phyloP scores from a whole-genome alignment of 2,329 filamentous ascomycete genomes.

The Phyllosticta paracitricarpa region DNA sequence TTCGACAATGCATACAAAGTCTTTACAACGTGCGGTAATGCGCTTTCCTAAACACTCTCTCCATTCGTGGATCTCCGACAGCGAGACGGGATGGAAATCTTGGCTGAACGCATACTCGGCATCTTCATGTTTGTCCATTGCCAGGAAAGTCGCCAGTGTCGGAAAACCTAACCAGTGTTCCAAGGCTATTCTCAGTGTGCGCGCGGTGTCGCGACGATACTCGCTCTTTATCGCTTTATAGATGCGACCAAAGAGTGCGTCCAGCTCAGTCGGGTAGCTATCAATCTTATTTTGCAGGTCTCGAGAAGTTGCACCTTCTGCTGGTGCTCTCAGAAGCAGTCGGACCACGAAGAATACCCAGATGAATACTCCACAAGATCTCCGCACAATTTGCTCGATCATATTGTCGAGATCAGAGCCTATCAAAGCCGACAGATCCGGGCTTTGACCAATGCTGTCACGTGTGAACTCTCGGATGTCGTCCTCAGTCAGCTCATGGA shows the following conservation, averaged over 20 bases:
- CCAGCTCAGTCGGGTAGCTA: background rate
- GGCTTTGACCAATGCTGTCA: conserved; percentile 1
- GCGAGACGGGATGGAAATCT: background rate
- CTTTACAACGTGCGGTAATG: background rate
- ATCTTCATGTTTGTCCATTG: background rate
- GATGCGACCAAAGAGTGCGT: background rate
- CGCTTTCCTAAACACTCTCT: background rate
- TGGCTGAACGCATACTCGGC: background rate
- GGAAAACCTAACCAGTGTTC: no score
- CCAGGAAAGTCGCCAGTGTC: background rate
- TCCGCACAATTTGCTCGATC: background rate
- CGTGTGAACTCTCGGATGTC: conserved; percentile 12
- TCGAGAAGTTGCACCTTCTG: background rate
- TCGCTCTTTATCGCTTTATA: background rate
- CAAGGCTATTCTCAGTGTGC: background rate
- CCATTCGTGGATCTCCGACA: background rate
- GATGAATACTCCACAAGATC: conserved; percentile 8
- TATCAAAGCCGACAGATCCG: background rate
- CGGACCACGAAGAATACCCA: conserved; percentile 4
- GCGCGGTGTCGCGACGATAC: background rate
- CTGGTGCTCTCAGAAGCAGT: background rate
- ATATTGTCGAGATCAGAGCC: background rate
- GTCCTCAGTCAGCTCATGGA: conserved; percentile 11
- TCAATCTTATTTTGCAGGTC: background rate
- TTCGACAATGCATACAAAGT: background rate